phyloP scores from a whole-genome alignment of 164 flowering plant species.

The Brasenia schreberi region DNA sequence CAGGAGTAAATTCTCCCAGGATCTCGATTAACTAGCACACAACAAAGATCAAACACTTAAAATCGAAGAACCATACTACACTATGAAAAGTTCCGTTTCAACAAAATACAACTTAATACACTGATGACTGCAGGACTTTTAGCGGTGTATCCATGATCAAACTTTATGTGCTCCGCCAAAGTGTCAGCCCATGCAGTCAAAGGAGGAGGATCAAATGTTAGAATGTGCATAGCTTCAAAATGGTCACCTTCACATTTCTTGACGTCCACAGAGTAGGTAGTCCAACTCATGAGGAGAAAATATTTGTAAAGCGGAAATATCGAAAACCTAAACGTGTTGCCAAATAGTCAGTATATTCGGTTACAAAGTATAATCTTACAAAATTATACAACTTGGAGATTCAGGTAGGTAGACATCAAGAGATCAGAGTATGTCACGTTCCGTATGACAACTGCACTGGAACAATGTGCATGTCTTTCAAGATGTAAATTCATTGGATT shows the following conservation, averaged over 20 bases:
- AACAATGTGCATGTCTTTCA: constrained; percentile 3
- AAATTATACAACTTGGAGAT: too few species aligned
- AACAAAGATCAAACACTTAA: background rate
- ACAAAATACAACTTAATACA: constrained; percentile 21
- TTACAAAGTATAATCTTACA: too few species aligned
- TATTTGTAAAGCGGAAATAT: too few species aligned
- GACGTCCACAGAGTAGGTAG: background rate
- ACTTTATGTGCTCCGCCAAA: constrained; percentile 67
- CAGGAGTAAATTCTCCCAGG: constrained; percentile 43
- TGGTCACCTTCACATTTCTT: background rate
- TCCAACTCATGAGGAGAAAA: background rate
- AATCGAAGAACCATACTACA: too few species aligned
- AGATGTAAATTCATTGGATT: too few species aligned
- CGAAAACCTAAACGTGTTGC: too few species aligned
- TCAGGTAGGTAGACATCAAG: too few species aligned
- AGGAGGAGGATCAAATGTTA: background rate
- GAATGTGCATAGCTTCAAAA: background rate
- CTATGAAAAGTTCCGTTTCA: background rate
- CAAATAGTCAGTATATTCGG: too few species aligned
- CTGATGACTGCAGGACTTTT: constrained; percentile 67
- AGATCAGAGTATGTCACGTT: too few species aligned
- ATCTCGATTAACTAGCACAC: constrained; percentile 59
- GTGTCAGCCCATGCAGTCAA: constrained; percentile 30
- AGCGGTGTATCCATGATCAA: constrained; percentile 93
- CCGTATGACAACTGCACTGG: too few species aligned